These are phyloP conservation scores for Blepharisma stoltei DNA, from an alignment of 73 alveolate species.

Conservation along the genomic window DNA sequence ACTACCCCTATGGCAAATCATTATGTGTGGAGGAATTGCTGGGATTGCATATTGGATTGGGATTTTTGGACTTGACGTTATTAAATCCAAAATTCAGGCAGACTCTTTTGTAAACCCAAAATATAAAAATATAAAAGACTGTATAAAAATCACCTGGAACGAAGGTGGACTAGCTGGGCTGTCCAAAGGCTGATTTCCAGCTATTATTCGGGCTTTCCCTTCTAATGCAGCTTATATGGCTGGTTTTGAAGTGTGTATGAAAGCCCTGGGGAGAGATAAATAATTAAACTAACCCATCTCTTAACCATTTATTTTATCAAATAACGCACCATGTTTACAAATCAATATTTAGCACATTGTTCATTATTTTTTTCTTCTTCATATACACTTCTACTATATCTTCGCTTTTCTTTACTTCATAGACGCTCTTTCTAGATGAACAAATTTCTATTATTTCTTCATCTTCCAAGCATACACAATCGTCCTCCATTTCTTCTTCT, in stretches of 20 bases:
- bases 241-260: constrained; percentile 20
- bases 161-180: background rate
- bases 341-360: too few relatives aligned
- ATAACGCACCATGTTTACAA: too few relatives aligned
- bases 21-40: constrained; percentile 13
- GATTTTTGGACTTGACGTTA: background rate
- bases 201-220: constrained; percentile 21
- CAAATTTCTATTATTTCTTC: too few relatives aligned
- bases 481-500: too few relatives aligned
- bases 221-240: background rate
- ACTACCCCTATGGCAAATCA: background rate
- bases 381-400: too few relatives aligned
- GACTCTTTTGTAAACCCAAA: constrained; percentile 16
- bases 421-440: too few relatives aligned
- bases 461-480: too few relatives aligned
- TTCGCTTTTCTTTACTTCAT: too few relatives aligned
- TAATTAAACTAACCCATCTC: background rate
- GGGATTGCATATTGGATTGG: constrained; percentile 14
- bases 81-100: constrained; percentile 22
- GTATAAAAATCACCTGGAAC: background rate
- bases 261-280: background rate
- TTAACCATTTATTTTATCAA: too few relatives aligned
- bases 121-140: background rate
- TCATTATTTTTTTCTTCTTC: too few relatives aligned
- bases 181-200: background rate